These are phyloP conservation scores for Sugiyamaella valdiviana DNA, from an alignment of 805 yeast genomes.

Conservation along the genomic window DNA sequence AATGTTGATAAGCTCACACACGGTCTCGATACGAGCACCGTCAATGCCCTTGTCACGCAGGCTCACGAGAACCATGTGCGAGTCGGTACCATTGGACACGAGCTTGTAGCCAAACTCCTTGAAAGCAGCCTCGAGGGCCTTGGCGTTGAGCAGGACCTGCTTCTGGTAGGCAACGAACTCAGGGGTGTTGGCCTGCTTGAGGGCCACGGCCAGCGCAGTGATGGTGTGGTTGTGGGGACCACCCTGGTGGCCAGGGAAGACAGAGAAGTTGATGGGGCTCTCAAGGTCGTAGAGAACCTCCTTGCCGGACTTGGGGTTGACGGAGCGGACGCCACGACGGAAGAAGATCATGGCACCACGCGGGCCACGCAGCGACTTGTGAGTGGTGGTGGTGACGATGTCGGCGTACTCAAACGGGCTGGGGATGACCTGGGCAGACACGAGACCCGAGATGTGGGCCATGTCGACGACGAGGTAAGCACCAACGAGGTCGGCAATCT, in stretches of 20 bases:
- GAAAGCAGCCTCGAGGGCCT: conserved; percentile 71
- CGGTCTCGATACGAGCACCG: conserved; percentile 95
- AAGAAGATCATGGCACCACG: conserved; percentile 99
- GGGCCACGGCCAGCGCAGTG: conserved; percentile 93
- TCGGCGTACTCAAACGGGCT: conserved; percentile 97
- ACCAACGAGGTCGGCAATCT: conserved; percentile 94
- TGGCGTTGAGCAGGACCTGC: conserved; percentile 84
- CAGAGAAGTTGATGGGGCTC: conserved; percentile 92
- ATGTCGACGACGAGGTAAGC: conserved; percentile 94
- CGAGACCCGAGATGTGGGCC: conserved; percentile 97
- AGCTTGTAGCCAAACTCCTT: conserved; percentile 66
- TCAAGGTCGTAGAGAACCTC: conserved; percentile 88
- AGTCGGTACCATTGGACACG: conserved; percentile 93
- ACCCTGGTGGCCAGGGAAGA: conserved; percentile 99
- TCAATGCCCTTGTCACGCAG: conserved; percentile 86
- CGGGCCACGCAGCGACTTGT: conserved; percentile 98
- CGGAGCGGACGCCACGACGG: conserved; percentile 89
- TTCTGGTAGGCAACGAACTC: conserved; percentile 87
- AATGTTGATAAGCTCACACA: conserved; percentile 88
- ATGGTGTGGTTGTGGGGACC: conserved; percentile 99
- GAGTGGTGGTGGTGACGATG: conserved; percentile 97
- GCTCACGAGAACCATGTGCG: conserved; percentile 90
- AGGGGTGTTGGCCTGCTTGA: conserved; percentile 86
- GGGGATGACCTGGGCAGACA: conserved; percentile 92
- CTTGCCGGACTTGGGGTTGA: conserved; percentile 84